Evolutionary conservation across 2,329 filamentous ascomycete species (phyloP).

Genomic region (Alternaria postmessia): DNA sequence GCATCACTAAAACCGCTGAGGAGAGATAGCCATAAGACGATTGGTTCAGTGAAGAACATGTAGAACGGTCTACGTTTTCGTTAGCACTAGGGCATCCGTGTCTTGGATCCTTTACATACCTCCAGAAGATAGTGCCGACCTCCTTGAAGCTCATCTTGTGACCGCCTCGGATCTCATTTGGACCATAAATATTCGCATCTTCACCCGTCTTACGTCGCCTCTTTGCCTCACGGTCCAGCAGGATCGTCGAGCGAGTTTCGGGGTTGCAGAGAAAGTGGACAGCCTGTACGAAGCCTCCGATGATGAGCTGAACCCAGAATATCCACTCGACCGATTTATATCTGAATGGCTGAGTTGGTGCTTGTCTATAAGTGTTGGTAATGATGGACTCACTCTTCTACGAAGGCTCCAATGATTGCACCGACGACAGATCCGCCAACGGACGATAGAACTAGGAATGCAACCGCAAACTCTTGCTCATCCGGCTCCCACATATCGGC

Average conservation of each 20-base stretch:
- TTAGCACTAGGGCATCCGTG: not conserved
- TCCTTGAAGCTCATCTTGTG: conserved; percentile 55
- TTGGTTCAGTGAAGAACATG: conserved; percentile 78
- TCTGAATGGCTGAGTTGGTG: not conserved
- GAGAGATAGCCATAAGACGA: conserved; percentile 73
- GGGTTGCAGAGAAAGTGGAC: conserved; percentile 74
- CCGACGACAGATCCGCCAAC: conserved; percentile 65
- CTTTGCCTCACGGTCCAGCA: conserved; percentile 81
- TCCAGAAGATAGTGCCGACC: conserved; percentile 57
- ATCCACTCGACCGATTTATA: conserved; percentile 52
- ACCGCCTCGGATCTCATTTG: conserved; percentile 65
- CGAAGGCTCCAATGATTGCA: conserved; percentile 63
- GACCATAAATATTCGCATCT: conserved; percentile 71
- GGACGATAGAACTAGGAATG: conserved; percentile 66
- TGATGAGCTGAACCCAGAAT: conserved; percentile 85
- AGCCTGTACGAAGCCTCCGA: conserved; percentile 73
- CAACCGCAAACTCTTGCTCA: conserved; percentile 66
- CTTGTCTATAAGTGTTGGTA: too few relatives aligned
- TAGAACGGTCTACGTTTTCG: conserved; percentile 66
- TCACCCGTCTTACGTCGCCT: conserved; percentile 69
- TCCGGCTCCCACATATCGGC: conserved; percentile 68
- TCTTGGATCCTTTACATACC: conserved; percentile 18
- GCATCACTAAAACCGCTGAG: conserved; percentile 77
- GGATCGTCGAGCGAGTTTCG: conserved; percentile 76
- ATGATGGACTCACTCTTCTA: conserved; percentile 53